phyloP scores from a whole-genome alignment of 192 early-diverging fungal genomes.

The Coemansia sp. region DNA sequence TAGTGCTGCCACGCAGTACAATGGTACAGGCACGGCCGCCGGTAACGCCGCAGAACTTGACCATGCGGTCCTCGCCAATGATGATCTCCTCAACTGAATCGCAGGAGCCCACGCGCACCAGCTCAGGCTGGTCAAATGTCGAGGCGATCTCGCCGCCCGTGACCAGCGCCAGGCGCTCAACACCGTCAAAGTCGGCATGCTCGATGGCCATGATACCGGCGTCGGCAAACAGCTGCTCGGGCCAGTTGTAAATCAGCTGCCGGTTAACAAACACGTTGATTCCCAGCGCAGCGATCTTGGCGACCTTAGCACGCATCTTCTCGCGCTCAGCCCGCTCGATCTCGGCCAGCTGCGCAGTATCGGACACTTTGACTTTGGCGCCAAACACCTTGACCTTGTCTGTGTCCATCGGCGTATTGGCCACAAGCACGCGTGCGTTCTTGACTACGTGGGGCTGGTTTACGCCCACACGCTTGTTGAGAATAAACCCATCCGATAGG shows the following conservation, averaged over 20 bases:
- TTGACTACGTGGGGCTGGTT: constrained; percentile 96
- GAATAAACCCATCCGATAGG: constrained; percentile 94
- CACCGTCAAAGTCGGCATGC: constrained; percentile 98
- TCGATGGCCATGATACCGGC: constrained; percentile 94
- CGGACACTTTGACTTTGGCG: constrained; percentile 92
- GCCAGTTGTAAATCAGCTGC: constrained; percentile 99
- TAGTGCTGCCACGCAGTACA: constrained; percentile 92
- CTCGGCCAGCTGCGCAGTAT: constrained; percentile 96
- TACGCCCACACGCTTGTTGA: constrained; percentile 98
- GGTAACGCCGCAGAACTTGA: constrained; percentile 94
- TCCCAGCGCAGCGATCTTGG: constrained; percentile 94
- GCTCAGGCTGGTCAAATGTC: constrained; percentile 96
- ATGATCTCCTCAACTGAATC: constrained; percentile 97
- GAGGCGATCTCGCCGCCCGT: constrained; percentile 98
- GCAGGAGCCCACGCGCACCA: constrained; percentile 92
- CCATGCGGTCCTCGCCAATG: constrained; percentile 96
- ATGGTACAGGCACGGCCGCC: constrained; percentile 98
- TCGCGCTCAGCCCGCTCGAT: constrained; percentile 96
- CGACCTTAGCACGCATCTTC: constrained; percentile 99
- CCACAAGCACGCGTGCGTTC: constrained; percentile 94
- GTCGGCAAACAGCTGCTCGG: constrained; percentile 98
- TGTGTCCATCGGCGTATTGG: constrained; percentile 99
- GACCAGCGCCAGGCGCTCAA: constrained; percentile 94
- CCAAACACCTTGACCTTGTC: constrained; percentile 99
- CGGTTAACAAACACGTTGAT: constrained; percentile 99